Evolutionary conservation across 2,329 filamentous ascomycete species (phyloP), one percentile per base, ranked within the genome.

Genomic region (Verticillium albo-atrum): DNA sequence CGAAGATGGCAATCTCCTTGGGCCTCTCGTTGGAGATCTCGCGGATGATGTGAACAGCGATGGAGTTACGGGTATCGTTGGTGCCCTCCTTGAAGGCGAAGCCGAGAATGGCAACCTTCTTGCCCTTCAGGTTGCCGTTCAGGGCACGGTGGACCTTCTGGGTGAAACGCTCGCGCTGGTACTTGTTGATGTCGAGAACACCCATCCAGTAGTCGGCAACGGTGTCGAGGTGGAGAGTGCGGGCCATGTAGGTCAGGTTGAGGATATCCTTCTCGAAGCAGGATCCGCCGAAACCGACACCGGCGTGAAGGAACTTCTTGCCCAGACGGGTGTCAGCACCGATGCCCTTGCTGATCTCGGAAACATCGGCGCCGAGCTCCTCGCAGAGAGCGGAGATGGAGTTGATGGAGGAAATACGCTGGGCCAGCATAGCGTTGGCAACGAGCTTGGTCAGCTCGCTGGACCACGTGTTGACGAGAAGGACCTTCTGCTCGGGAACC

Each of bases 211-310:
- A 93, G 63, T 86, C 82, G 34, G 86, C 88, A 0, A 93, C 89
- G 66, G 92, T 88, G 4, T 82, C 80, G 12, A 92, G 77, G 56
- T 87, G 83, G 58, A 92, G 78, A 3, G 82, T 85, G 66, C 91
- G 87, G 17, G 90, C 87, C 30, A 93, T 79, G 73, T 93, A 92
- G 20, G 88, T 83, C 37, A 94, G 76, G 71, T 84, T 89, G 55
- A 90, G 79, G 50, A 92, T 84, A 68, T 94, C 90, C 74, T 94
- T 94, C 72, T 89, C 86, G 79, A 94, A 92, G 74, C 90, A 94
- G 62, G 86, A 89, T 23, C 90, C 90, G 58, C 90, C 90, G 67
- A 93, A 94, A 17, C 90, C 90, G 34, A 92, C 83, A 42, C 87
- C 87, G 7, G 90, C 87, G 73, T 89, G 88, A 47, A 94, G 78